Evolutionary conservation across 2,329 filamentous ascomycete genomes (phyloP).

Genomic region (Colletotrichum sp.): DNA sequence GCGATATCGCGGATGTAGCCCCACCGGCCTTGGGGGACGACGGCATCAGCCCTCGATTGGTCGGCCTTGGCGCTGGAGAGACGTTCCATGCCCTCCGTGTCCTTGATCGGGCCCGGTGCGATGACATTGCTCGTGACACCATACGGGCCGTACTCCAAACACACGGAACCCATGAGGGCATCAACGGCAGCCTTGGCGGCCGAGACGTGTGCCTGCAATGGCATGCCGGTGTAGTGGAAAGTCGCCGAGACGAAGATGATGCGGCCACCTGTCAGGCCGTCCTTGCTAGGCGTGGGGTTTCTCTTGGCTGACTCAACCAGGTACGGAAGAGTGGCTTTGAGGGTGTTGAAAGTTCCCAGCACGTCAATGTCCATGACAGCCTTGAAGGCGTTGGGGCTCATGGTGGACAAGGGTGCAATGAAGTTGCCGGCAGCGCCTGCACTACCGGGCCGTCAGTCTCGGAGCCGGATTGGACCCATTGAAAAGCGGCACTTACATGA

Average conservation of each 20-base stretch:
- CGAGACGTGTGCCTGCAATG: slow-evolving; percentile 87
- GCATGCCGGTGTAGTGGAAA: slow-evolving; percentile 87
- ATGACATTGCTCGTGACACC: slow-evolving; percentile 90
- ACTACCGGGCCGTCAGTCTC: slow-evolving; percentile 46
- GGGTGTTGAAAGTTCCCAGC: slow-evolving; percentile 89
- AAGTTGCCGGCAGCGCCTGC: slow-evolving; percentile 97
- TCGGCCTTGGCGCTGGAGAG: slow-evolving; percentile 49
- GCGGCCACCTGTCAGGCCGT: slow-evolving; percentile 76
- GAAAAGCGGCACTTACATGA: slow-evolving; percentile 70
- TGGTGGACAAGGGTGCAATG: slow-evolving; percentile 80
- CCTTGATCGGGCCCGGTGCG: slow-evolving; percentile 83
- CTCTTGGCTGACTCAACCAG: slow-evolving; percentile 75
- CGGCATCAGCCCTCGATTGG: slow-evolving; percentile 37
- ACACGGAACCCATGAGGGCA: slow-evolving; percentile 77
- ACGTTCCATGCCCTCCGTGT: slow-evolving; percentile 81
- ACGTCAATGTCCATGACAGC: slow-evolving; percentile 96
- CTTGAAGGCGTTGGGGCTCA: slow-evolving; percentile 91
- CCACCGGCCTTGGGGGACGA: slow-evolving; percentile 76
- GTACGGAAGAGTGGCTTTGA: slow-evolving; percentile 89
- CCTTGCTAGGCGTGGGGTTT: slow-evolving; percentile 62
- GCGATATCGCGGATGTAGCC: slow-evolving; percentile 88
- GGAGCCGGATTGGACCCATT: neutral
- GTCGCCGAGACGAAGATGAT: slow-evolving; percentile 92
- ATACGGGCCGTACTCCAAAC: slow-evolving; percentile 87
- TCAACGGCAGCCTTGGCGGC: slow-evolving; percentile 94